Evolutionary conservation across 1,139 yeast species (phyloP).

Genomic region (Yamadazyma atmosphaerica): DNA sequence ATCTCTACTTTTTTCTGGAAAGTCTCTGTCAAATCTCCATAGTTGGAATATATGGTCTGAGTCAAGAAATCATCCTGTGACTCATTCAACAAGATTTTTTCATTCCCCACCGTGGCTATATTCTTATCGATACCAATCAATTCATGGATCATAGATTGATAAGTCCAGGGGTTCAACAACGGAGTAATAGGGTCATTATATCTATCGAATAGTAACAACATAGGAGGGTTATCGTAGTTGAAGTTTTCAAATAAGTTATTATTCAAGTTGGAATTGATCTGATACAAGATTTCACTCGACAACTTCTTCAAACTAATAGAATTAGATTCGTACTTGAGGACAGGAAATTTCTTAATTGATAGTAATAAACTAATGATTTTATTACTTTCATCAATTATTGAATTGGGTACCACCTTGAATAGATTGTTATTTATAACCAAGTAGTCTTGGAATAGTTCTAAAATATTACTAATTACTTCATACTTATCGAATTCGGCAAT

Average conservation of each 20-base stretch:
- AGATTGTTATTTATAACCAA: slow-evolving; percentile 69
- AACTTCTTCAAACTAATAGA: slow-evolving; percentile 63
- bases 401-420: slow-evolving; percentile 29
- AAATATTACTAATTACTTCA: slow-evolving; percentile 73
- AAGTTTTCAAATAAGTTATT: slow-evolving; percentile 68
- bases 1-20: slow-evolving; percentile 83
- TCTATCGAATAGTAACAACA: slow-evolving; percentile 78
- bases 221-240: slow-evolving; percentile 67
- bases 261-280: slow-evolving; percentile 56
- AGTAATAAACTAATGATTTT: slow-evolving; percentile 66
- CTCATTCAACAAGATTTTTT: slow-evolving; percentile 33
- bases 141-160: slow-evolving; percentile 97
- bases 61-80: slow-evolving; percentile 71
- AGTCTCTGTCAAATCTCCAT: slow-evolving; percentile 91
- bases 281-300: slow-evolving; percentile 66
- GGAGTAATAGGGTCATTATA: slow-evolving; percentile 93
- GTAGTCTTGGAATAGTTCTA: slow-evolving; percentile 85
- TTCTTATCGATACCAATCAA: slow-evolving; percentile 79
- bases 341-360: slow-evolving; percentile 75
- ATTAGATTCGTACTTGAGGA: slow-evolving; percentile 71
- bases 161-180: slow-evolving; percentile 91
- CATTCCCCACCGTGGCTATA: slow-evolving; percentile 59
- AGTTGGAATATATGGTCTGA: slow-evolving; percentile 83
- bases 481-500: slow-evolving; percentile 88
- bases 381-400: slow-evolving; percentile 48